Evolutionary conservation across 306 rosid species (phyloP).

Genomic region (Lupinus albus): DNA sequence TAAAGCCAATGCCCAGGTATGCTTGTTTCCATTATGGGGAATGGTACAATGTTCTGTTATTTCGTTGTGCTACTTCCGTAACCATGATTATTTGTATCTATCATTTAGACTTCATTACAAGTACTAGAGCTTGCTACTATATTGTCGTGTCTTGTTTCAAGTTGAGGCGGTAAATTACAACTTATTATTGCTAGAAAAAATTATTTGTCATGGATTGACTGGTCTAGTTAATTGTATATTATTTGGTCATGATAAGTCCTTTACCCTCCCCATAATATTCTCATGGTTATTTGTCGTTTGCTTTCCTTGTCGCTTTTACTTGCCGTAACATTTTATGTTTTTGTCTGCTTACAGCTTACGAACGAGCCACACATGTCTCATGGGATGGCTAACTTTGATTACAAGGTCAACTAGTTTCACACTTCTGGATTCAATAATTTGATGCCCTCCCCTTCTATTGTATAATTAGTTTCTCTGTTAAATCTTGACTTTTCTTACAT

Average conservation of each 20-base stretch:
- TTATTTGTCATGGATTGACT: neutral
- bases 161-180: neutral
- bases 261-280: neutral
- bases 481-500: neutral
- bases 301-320: neutral
- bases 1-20: conserved; percentile 96
- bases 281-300: neutral
- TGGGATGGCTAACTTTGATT: conserved; percentile 88
- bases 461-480: neutral
- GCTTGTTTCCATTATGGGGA: too few relatives aligned
- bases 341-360: conserved; percentile 62
- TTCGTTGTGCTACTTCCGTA: conserved; percentile 1
- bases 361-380: conserved; percentile 98
- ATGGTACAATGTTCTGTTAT: too few relatives aligned
- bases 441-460: neutral
- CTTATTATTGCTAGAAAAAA: conserved; percentile 7
- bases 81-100: neutral
- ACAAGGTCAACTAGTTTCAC: conserved; percentile 62
- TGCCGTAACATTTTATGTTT: neutral
- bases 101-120: conserved; percentile 7
- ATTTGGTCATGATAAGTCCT: neutral
- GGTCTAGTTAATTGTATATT: neutral
- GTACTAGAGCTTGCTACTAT: conserved; percentile 4
- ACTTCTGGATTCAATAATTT: neutral
- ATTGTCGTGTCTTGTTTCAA: conserved; percentile 11